Conservation (phyloP, 208 protist species). For the Wallacemonas rigidus region DNA sequence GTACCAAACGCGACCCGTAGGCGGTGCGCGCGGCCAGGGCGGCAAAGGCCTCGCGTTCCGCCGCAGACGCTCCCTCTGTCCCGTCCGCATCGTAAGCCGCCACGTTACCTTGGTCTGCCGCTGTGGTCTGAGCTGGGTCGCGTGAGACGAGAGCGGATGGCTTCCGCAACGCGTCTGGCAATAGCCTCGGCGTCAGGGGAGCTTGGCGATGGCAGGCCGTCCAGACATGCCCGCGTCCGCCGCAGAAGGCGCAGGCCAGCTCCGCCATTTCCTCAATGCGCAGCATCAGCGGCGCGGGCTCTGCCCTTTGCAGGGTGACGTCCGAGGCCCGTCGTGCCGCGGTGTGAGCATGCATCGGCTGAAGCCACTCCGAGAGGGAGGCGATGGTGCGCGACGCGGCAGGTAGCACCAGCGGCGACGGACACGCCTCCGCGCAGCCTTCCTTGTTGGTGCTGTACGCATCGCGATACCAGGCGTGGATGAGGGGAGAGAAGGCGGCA, state of each 20-base stretch:
- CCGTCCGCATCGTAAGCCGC: background rate
- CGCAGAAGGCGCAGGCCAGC: slow-evolving; percentile 33
- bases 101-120: background rate
- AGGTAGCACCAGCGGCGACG: background rate
- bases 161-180: too few relatives aligned
- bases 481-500: background rate
- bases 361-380: background rate
- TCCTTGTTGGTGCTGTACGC: too few relatives aligned
- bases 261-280: slow-evolving; percentile 28
- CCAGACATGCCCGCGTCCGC: slow-evolving; percentile 29
- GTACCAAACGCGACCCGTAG: background rate
- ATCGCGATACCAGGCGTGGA: background rate
- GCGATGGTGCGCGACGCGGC: background rate
- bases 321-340: too few relatives aligned
- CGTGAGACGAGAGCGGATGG: background rate
- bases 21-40: slow-evolving; percentile 1
- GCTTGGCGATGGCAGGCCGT: slow-evolving; percentile 11
- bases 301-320: too few relatives aligned
- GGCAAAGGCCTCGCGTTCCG: background rate
- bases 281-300: background rate
- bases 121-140: background rate
- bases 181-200: background rate
- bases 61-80: background rate
- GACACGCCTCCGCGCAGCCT: background rate
- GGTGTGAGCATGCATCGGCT: background rate